Evolutionary conservation across 441 rosid genomes (phyloP), one percentile per base, ranked within the genome.

Genomic region (Populus hybrid): DNA sequence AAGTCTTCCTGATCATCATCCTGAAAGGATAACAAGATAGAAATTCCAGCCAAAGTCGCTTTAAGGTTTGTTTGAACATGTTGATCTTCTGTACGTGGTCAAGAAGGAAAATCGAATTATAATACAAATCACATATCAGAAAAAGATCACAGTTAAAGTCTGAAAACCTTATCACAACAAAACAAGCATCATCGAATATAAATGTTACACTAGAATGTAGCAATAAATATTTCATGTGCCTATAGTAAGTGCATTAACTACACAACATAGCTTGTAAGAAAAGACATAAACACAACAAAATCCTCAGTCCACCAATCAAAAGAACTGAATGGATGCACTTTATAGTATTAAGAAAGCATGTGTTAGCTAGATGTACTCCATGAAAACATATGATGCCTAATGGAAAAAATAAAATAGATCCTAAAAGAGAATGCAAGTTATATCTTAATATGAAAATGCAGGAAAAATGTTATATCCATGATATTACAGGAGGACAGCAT

Each of bases 21-120:
- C 76, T 87, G 88, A 81, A 92, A 90, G 78, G 89, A 91, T 73
- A 94, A 82, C 46, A 88, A 75, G 67, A 92, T 69, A 59, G 92
- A 91, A 81, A 93, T 85, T 82, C 97, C 97, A 80, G 97, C 85
- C 77, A 92, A 82, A 74, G 84, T 80, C 21, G 86, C 92, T 80
- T 82, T 86, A 69, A 94, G 82, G 79, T 89, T 93, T 75, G 98
- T 92, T 86, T 93, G 92, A 78, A 90, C 86, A 78, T 93, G 95
- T 83, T 90, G 89, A 75, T 94, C 94, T 78, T 89, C 99, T 97
- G 97, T 38, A 79, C 57, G 79, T 50, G 36, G 38, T 78, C 46
- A 30, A 67, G 46, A 32, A 19, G 26, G 21, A 78, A 84, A 75
- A 36, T 19, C 18, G 14, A 79, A 21, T 67, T 72, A 63, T 28